Conservation (phyloP, 768 basidiomycete genomes). For the Lactifluus echinatus region DNA sequence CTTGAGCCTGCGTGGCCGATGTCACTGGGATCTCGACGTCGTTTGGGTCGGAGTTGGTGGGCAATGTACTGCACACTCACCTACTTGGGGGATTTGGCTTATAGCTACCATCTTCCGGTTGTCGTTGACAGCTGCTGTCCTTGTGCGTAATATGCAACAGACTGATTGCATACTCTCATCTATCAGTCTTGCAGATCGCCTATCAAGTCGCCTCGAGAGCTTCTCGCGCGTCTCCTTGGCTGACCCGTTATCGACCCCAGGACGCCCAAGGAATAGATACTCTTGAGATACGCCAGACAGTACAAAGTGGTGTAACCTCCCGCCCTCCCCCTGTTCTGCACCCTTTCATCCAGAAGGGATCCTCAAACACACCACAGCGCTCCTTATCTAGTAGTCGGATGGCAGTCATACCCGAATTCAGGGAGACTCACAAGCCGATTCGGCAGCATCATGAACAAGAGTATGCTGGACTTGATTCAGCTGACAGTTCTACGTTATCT, state of each 20-base stretch:
- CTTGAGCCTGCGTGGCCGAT: slow-evolving; percentile 37
- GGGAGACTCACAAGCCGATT: background rate
- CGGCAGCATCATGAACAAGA: background rate
- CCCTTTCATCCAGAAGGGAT: background rate
- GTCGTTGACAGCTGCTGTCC: slow-evolving; percentile 39
- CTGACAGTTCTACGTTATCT: slow-evolving; percentile 9
- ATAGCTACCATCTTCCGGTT: slow-evolving; percentile 45
- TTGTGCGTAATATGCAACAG: slow-evolving; percentile 36
- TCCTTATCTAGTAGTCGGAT: slow-evolving; percentile 10
- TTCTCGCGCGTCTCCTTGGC: background rate
- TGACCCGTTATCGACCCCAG: background rate
- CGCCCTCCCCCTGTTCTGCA: slow-evolving; percentile 1
- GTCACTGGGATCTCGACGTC: slow-evolving; percentile 56
- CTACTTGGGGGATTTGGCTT: slow-evolving; percentile 48
- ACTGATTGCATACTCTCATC: background rate
- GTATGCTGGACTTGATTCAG: background rate
- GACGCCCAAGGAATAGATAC: slow-evolving; percentile 1
- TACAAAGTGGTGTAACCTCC: background rate
- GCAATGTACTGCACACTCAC: slow-evolving; percentile 26
- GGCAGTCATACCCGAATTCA: slow-evolving; percentile 15
- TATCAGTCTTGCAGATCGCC: background rate
- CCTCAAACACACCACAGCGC: background rate
- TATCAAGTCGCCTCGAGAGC: background rate
- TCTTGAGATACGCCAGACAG: background rate
- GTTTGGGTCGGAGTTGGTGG: slow-evolving; percentile 44